Evolutionary conservation across 2,329 filamentous ascomycete species (phyloP).

Genomic region (Colletotrichum falcatum): DNA sequence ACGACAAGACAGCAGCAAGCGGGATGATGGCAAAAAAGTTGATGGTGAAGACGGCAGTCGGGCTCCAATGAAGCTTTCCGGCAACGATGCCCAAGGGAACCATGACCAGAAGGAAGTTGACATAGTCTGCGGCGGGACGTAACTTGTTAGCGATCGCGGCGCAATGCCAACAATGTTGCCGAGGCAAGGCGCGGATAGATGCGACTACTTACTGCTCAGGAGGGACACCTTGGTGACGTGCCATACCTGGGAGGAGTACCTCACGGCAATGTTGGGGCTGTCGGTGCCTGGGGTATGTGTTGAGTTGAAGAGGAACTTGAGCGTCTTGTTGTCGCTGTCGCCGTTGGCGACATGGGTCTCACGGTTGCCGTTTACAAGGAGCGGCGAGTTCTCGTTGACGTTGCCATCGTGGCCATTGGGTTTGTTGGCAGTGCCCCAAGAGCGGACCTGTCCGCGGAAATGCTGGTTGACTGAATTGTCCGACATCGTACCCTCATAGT

Average conservation of each 20-base stretch:
- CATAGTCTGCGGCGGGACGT: conserved; percentile 58
- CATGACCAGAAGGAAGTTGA: conserved; percentile 79
- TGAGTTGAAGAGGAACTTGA: conserved; percentile 62
- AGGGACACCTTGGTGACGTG: conserved; percentile 69
- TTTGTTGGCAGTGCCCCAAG: conserved; percentile 44
- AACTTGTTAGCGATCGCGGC: conserved; percentile 20
- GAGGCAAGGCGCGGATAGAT: neutral
- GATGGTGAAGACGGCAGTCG: conserved; percentile 77
- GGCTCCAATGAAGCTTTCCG: conserved; percentile 70
- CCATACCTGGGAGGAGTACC: conserved; percentile 62
- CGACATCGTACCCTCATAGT: conserved; percentile 50
- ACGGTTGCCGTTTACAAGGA: conserved; percentile 53
- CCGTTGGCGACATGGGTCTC: conserved; percentile 37
- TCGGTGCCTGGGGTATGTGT: conserved; percentile 65
- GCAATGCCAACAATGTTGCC: neutral
- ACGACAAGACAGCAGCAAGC: conserved; percentile 78
- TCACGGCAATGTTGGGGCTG: conserved; percentile 59
- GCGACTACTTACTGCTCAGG: conserved; percentile 65
- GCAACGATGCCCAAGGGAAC: conserved; percentile 80
- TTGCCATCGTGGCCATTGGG: conserved; percentile 40
- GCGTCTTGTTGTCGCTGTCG: conserved; percentile 45
- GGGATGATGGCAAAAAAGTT: conserved; percentile 88
- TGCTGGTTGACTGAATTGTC: conserved; percentile 46
- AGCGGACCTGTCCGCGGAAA: conserved; percentile 45
- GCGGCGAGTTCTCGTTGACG: conserved; percentile 56